Base-by-base conservation (phyloP, 169 alveolate species). In the Plasmodium coatneyi region DNA sequence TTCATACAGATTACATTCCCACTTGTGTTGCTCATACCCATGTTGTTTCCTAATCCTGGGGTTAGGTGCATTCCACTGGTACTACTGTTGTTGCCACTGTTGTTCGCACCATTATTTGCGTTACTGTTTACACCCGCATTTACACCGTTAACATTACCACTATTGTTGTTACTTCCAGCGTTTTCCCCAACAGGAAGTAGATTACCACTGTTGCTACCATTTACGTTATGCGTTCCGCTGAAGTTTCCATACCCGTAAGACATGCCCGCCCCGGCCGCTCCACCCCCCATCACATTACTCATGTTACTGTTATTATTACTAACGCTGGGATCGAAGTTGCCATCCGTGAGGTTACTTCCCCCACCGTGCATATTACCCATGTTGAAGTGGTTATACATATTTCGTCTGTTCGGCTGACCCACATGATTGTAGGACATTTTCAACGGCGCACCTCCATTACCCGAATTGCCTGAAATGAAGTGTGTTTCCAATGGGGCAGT, bases 371-470 rank as follows among this genome's bases (percentile, higher is more conserved):
- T 4, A 39, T 32, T 71, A 14, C 52, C 32, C 36, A 70, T 71
- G 25, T 41, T 91, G 49, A 89, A 91, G 30, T 91, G 92, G 19
- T n/a, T 32, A 41, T 71, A 91, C 52, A 91, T 66, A 19, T 71
- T 91, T 41, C 92, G 71, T 46, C 94, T 90, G 39, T 71, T 82
- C 28, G 74, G 49, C 41, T 91, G 95, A 12, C 36, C 30, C 16
- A 70, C 60, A 46, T 80, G 91, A 81, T 70, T 81, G 39, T 91
- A 91, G 1, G 95, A 79, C n/a, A 91, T 43, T 71, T 91, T 91
- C 28, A 91, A 28, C 14, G 78, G 87, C n/a, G 76, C 39, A 6
- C 39, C 41, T 66, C 72, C 36, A 66, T 76, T 86, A 43, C 43
- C 84, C 25, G 86, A 19, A 6, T 14, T 86, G 19, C 60, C 60